These are phyloP conservation scores for Vigna angularis DNA, from an alignment of 306 rosid genomes.

Conservation along the genomic window DNA sequence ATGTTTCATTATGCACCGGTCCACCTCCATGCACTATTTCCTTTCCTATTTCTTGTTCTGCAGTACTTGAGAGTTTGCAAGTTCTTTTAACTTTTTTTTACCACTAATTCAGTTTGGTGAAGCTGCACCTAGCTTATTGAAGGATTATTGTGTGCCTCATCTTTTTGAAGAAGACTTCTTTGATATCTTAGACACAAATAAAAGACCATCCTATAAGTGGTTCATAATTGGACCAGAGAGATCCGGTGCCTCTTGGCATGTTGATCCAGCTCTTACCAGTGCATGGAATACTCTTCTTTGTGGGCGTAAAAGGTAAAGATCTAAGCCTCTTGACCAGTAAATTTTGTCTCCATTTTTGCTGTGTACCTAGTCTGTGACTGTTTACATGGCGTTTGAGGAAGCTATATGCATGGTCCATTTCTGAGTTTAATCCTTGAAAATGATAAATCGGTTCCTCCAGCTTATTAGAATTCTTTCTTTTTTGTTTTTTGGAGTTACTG, in stretches of 20 bases:
- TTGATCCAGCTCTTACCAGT: constrained; percentile 99
- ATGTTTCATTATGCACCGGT: constrained; percentile 36
- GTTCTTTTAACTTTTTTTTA: constrained; percentile 40
- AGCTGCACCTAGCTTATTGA: constrained; percentile 81
- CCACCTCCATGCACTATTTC: constrained; percentile 20
- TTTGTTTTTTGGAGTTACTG: constrained; percentile 13
- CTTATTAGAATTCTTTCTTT: constrained; percentile 12
- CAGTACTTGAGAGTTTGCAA: constrained; percentile 31
- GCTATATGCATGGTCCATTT: constrained; percentile 32
- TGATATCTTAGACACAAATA: constrained; percentile 75
- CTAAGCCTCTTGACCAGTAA: constrained; percentile 26
- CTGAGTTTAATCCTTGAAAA: constrained; percentile 34
- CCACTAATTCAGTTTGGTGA: constrained; percentile 83
- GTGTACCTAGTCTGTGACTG: constrained; percentile 22
- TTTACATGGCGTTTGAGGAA: constrained; percentile 20
- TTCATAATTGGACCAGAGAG: constrained; percentile 95
- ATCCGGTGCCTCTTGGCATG: constrained; percentile 99
- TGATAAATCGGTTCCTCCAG: constrained; percentile 19
- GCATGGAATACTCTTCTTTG: constrained; percentile 98
- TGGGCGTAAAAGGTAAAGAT: constrained; percentile 86
- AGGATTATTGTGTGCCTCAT: constrained; percentile 88
- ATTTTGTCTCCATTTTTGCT: constrained; percentile 28
- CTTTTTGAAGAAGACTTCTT: constrained; percentile 91
- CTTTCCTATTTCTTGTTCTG: constrained; percentile 40
- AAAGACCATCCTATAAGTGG: constrained; percentile 97